Base-by-base conservation (phyloP, 1,139 yeast genomes). In the Meyerozyma athensensis region DNA sequence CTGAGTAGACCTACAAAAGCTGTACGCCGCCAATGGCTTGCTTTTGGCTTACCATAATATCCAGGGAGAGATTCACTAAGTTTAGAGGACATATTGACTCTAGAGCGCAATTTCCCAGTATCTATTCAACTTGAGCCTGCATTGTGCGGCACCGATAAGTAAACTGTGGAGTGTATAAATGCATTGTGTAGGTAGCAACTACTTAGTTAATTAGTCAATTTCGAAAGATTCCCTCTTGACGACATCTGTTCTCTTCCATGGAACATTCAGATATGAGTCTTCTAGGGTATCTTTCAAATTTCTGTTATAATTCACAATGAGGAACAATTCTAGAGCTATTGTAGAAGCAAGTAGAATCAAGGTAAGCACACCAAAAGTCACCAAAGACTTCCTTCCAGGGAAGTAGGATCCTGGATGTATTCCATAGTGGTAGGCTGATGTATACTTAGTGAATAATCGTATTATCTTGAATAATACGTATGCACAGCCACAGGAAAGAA, bases 391-490 rank as follows among this genome's bases (percentile, higher is more conserved):
- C 26, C 77, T 52, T 2, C 79, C 76, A 1, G 77, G 70, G 40
- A 69, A 60, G 50, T 74, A 74, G 26, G 53, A 49, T 3, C 66
- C 77, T 2, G 56, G 55, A 5, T 33, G 33, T 30, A 51, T 34
- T 0, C 49, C 50, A 13, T 47, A 37, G 19, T 45, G 36, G 39
- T 43, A 53, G 1, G 58, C 58, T 7, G 58, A 53, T 34, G 72
- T 62, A 36, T 64, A 61, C 36, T 70, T 67, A 26, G 77, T 69
- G 52, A 61, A 74, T 50, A 74, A 59, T 30, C 80, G 53, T 24
- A 74, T 65, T 41, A 71, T 59, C 50, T 75, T 75, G 59, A 72
- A 75, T 20, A 74, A 44, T 36, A 74, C 73, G 49, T 74, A 75
- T 0, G 74, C 77, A 49, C 70, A 52, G 1, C 74, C 79, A 14